phyloP scores from a whole-genome alignment of 2,329 filamentous ascomycete genomes.

The Aspergillus persii region DNA sequence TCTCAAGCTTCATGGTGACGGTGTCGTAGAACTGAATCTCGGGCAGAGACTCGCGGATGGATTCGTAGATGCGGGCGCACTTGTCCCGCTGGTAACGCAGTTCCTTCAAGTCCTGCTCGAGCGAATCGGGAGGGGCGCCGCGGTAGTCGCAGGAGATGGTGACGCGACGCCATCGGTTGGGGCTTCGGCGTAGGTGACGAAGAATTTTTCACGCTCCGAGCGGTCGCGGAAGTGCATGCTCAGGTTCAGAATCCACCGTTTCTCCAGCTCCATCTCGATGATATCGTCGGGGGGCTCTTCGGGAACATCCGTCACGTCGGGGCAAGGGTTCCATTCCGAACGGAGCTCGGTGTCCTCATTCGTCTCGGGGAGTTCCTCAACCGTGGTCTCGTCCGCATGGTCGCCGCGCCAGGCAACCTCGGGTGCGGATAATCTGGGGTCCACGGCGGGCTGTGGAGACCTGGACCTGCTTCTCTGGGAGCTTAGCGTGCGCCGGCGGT shows the following conservation, averaged over 20 bases:
- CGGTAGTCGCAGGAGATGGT: slow-evolving; percentile 95
- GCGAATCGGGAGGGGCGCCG: slow-evolving; percentile 71
- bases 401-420: slow-evolving; percentile 38
- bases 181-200: slow-evolving; percentile 85
- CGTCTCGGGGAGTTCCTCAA: slow-evolving; percentile 30
- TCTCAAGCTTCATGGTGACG: slow-evolving; percentile 94
- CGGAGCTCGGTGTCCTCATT: slow-evolving; percentile 28
- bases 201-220: slow-evolving; percentile 94
- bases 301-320: slow-evolving; percentile 25
- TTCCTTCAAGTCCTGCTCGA: slow-evolving; percentile 77
- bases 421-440: slow-evolving; percentile 41
- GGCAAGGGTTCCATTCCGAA: slow-evolving; percentile 28
- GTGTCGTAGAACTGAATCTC: slow-evolving; percentile 96
- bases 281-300: slow-evolving; percentile 31
- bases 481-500: slow-evolving; percentile 45
- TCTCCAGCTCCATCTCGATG: slow-evolving; percentile 79
- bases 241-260: slow-evolving; percentile 90
- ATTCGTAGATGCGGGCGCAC: slow-evolving; percentile 87
- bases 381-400: slow-evolving; percentile 30
- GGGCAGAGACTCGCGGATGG: slow-evolving; percentile 84
- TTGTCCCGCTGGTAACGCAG: slow-evolving; percentile 88
- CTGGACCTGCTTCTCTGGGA: slow-evolving; percentile 42
- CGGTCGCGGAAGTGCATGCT: slow-evolving; percentile 98
- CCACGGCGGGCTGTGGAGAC: slow-evolving; percentile 40
- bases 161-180: slow-evolving; percentile 78